A percentile compares a stretch with the other conserved stretches of the same genome.
Evolutionary conservation across 2,329 filamentous ascomycete species (phyloP).

Genomic region (Fusarium begoniae): DNA sequence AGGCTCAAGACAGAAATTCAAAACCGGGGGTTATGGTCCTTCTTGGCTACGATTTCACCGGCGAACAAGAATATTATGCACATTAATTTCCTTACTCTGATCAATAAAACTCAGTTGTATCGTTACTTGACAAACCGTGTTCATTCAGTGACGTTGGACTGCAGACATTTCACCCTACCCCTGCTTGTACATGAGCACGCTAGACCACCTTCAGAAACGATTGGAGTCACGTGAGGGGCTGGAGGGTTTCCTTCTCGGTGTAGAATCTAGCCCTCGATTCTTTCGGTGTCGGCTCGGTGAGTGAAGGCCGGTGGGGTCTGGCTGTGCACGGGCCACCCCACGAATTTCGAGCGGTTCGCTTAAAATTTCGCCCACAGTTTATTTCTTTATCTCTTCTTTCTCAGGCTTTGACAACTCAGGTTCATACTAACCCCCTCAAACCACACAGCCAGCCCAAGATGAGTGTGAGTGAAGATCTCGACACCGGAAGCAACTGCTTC

Average conservation of each 20-base stretch:
- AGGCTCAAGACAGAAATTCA: conserved; percentile 28
- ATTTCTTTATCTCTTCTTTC: conserved; percentile 46
- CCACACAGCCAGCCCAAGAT: conserved; percentile 52
- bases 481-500: conserved; percentile 42
- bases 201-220: background rate
- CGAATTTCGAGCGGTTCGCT: conserved; percentile 45
- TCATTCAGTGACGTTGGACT: background rate
- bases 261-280: background rate
- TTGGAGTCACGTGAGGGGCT: background rate
- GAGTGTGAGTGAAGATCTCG: conserved; percentile 49
- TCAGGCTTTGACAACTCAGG: conserved; percentile 47
- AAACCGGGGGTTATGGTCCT: conserved; percentile 34
- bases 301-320: background rate
- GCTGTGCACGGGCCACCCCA: conserved; percentile 39
- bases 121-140: background rate
- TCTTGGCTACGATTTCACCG: conserved; percentile 45
- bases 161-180: background rate
- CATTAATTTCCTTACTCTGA: conserved; percentile 35
- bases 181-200: background rate
- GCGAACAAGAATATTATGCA: conserved; percentile 42
- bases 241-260: conserved; percentile 17
- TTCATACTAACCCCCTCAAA: conserved; percentile 51
- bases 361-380: conserved; percentile 53
- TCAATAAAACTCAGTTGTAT: conserved; percentile 23
- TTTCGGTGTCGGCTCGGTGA: conserved; percentile 19